Conservation (phyloP, 495 filamentous ascomycete species). For the Xylaria flabelliformis region DNA sequence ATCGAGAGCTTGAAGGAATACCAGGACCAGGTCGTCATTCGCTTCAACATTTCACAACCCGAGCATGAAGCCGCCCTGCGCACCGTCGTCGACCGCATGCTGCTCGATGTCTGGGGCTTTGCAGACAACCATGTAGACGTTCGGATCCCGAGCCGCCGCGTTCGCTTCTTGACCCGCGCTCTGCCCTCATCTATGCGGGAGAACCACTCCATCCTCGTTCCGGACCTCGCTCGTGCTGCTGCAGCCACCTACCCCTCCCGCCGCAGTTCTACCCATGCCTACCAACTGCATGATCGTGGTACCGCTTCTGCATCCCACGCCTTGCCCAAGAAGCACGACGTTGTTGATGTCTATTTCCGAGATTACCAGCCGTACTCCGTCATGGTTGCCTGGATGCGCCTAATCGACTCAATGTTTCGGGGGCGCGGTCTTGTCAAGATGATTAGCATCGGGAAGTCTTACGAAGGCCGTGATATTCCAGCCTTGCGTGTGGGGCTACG, state of each 20-base stretch:
- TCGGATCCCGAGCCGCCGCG: constrained; percentile 75
- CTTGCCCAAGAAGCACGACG: constrained; percentile 35
- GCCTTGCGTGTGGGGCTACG: constrained; percentile 80
- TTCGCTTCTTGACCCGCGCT: constrained; percentile 81
- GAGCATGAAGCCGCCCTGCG: constrained; percentile 76
- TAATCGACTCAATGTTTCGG: constrained; percentile 83
- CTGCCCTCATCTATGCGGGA: constrained; percentile 77
- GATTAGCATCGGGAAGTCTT: constrained; percentile 77
- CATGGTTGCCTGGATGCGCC: constrained; percentile 79
- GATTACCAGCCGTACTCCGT: constrained; percentile 87
- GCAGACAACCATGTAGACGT: constrained; percentile 87
- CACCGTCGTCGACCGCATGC: constrained; percentile 74
- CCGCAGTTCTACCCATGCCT: constrained; percentile 23
- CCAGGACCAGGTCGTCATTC: constrained; percentile 80
- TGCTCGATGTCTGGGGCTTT: constrained; percentile 90
- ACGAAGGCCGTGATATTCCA: constrained; percentile 84
- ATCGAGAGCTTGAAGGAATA: constrained; percentile 57
- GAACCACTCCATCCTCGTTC: constrained; percentile 76
- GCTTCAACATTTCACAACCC: constrained; percentile 77
- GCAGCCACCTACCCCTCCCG: constrained; percentile 74
- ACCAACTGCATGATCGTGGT: constrained; percentile 33
- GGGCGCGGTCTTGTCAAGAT: constrained; percentile 72
- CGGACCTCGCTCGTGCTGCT: constrained; percentile 78
- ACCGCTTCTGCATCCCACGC: constrained; percentile 29
- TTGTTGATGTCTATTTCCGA: constrained; percentile 79